Evolutionary conservation across 768 basidiomycete species (phyloP), one percentile per base, ranked within the genome.

Genomic region (Infundibulicybe gibba): DNA sequence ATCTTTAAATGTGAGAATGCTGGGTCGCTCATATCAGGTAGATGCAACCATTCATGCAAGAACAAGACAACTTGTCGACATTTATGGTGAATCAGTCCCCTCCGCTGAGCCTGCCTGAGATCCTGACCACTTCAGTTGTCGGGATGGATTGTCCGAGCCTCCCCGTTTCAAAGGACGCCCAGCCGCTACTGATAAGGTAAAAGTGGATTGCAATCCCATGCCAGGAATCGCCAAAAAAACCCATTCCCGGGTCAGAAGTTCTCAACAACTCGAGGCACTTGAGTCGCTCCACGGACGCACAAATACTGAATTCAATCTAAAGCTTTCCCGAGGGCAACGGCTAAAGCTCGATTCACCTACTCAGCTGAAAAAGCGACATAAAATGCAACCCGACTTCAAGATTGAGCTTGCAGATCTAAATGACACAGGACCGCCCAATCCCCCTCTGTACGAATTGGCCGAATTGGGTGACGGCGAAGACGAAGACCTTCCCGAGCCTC

Each of bases 31-130:
- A 25, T 16, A 20, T 46, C n/a, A 25, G 50, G 48, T 33, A 90
- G 88, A 42, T 93, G 90, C 57, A 87, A 87, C 54, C 90, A 93
- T 54, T 43, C 74, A 16, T 93, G 90, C 72, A 88, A 85, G 60
- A 81, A 90, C 56, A 92, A 90, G 62, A 65, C 68, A 3, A 73
- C 69, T 37, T 93, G 90, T 58, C 77, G 83, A 19, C 90, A 93
- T 67, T 60, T 83, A 32, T 92, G 90, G 90, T 89, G 52, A 52
- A 70, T 43, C 21, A 0, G 11, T 0, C 6, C 17, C 14, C 6
- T 3, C 4, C 35, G 10, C 10, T 19, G 17, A 10, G 21, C 15
- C 32, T 17, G 20, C 15, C 31, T 8, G 19, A 40, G 32, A 20
- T 17, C 20, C 45, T 59, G 15, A 43, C 35, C 44, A 41, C 20